Percentiles rank a stretch among this genome's conserved stretches.
Conservation (phyloP, 768 basidiomycete species). For the Coprinopsis cinerea region DNA sequence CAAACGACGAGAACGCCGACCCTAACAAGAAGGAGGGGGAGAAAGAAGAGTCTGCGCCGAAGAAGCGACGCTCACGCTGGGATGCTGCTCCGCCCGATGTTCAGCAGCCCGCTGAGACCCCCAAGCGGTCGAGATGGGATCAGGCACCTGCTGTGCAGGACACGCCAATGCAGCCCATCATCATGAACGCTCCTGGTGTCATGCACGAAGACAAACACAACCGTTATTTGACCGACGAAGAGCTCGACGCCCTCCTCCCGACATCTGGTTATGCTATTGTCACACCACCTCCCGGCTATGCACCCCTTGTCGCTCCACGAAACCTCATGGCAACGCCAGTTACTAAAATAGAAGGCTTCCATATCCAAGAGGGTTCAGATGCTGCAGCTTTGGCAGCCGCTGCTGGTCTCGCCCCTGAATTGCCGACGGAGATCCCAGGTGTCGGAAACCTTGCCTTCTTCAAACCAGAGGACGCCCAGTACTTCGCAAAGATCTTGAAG, state of each 20-base stretch:
- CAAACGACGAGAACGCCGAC: slow-evolving; percentile 59
- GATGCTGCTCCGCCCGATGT: slow-evolving; percentile 86
- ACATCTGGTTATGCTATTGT: slow-evolving; percentile 84
- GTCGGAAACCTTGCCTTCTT: slow-evolving; percentile 97
- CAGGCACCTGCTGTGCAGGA: slow-evolving; percentile 78
- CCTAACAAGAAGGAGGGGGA: slow-evolving; percentile 59
- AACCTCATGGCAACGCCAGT: slow-evolving; percentile 54
- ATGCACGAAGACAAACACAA: slow-evolving; percentile 96
- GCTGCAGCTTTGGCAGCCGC: slow-evolving; percentile 84
- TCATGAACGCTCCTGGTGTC: slow-evolving; percentile 83
- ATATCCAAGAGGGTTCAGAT: slow-evolving; percentile 93
- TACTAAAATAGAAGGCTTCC: slow-evolving; percentile 77
- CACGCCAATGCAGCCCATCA: slow-evolving; percentile 69
- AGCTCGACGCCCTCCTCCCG: slow-evolving; percentile 88
- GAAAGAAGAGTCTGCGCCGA: slow-evolving; percentile 67
- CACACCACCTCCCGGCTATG: slow-evolving; percentile 91
- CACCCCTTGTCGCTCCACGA: slow-evolving; percentile 62
- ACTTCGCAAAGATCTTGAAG: slow-evolving; percentile 93
- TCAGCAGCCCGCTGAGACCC: slow-evolving; percentile 52
- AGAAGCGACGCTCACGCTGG: slow-evolving; percentile 94
- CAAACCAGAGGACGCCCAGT: slow-evolving; percentile 96
- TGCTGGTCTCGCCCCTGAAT: slow-evolving; percentile 85
- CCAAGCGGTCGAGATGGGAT: slow-evolving; percentile 95
- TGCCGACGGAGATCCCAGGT: slow-evolving; percentile 96
- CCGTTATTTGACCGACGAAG: slow-evolving; percentile 92